A percentile compares a stretch with the other conserved stretches of the same genome.
phyloP scores from a whole-genome alignment of 2,329 filamentous ascomycete genomes.

The Pseudonectria foliicola region DNA sequence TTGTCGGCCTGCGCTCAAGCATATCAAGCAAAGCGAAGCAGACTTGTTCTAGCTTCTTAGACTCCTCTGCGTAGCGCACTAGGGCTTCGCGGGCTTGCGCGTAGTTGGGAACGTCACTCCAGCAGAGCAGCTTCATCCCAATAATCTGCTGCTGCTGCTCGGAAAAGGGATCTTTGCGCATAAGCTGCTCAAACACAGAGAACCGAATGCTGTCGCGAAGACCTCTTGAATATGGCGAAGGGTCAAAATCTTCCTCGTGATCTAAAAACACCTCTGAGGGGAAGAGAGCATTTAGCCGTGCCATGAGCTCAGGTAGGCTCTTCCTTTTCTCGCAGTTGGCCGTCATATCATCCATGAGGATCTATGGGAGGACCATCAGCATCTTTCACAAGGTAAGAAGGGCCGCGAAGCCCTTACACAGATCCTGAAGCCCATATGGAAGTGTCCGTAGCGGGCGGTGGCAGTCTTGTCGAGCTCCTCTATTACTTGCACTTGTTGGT shows the following conservation, averaged over 20 bases:
- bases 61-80: slow-evolving; percentile 25
- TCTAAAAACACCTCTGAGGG: slow-evolving; percentile 19
- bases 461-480: slow-evolving; percentile 25
- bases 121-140: slow-evolving; percentile 24
- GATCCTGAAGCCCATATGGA: slow-evolving; percentile 27
- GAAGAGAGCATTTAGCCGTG: slow-evolving; percentile 29
- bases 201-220: slow-evolving; percentile 31
- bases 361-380: slow-evolving; percentile 12
- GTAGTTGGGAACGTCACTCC: slow-evolving; percentile 27
- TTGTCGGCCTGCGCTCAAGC: slow-evolving; percentile 7
- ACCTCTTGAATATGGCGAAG: slow-evolving; percentile 23
- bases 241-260: slow-evolving; percentile 16
- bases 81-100: slow-evolving; percentile 21
- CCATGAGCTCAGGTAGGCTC: slow-evolving; percentile 22
- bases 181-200: slow-evolving; percentile 27
- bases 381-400: not conserved
- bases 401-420: slow-evolving; percentile 19
- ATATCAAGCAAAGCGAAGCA: slow-evolving; percentile 20
- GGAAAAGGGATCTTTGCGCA: slow-evolving; percentile 17
- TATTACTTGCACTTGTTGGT: slow-evolving; percentile 14
- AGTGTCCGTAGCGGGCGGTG: slow-evolving; percentile 20
- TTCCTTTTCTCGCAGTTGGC: slow-evolving; percentile 5
- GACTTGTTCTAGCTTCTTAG: slow-evolving; percentile 27
- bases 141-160: slow-evolving; percentile 17
- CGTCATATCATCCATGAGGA: slow-evolving; percentile 20